phyloP scores from a whole-genome alignment of 129 eudicot genomes.

The Smallanthus sonchifolius region DNA sequence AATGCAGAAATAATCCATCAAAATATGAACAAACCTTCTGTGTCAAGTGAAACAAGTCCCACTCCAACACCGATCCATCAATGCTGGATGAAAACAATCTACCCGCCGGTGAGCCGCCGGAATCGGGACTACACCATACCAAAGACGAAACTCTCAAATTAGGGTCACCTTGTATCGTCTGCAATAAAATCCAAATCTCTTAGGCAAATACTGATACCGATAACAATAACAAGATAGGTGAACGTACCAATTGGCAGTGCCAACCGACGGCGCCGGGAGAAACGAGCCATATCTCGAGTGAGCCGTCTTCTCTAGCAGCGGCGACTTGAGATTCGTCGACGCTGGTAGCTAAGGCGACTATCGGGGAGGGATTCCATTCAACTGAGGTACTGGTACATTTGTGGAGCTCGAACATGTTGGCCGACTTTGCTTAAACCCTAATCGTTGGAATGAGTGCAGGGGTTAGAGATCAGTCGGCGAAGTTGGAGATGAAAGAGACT shows the following conservation, averaged over 20 bases:
- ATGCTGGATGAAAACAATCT: slow-evolving; percentile 81
- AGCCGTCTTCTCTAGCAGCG: slow-evolving; percentile 84
- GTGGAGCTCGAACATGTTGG: slow-evolving; percentile 45
- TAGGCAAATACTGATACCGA: neutral
- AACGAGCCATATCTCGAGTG: slow-evolving; percentile 94
- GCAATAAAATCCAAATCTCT: neutral
- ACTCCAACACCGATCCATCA: slow-evolving; percentile 83
- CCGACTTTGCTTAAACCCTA: slow-evolving; percentile 24
- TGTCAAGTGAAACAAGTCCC: slow-evolving; percentile 68
- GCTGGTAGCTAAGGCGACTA: slow-evolving; percentile 86
- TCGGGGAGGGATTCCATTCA: slow-evolving; percentile 77
- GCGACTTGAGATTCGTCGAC: slow-evolving; percentile 80
- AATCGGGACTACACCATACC: slow-evolving; percentile 64
- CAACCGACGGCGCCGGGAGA: slow-evolving; percentile 95
- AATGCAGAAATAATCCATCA: neutral
- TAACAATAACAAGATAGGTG: neutral
- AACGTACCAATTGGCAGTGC: slow-evolving; percentile 80
- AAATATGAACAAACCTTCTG: slow-evolving; percentile 42
- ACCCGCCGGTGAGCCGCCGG: slow-evolving; percentile 30
- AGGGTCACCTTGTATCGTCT: slow-evolving; percentile 78
- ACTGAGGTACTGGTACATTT: slow-evolving; percentile 51
- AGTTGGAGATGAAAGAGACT: neutral
- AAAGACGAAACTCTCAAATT: slow-evolving; percentile 61
- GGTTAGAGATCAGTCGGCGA: neutral
- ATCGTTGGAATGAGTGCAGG: neutral